These are phyloP conservation scores for Solanum dulcamara DNA, from an alignment of 257 asterid species.

Conservation along the genomic window DNA sequence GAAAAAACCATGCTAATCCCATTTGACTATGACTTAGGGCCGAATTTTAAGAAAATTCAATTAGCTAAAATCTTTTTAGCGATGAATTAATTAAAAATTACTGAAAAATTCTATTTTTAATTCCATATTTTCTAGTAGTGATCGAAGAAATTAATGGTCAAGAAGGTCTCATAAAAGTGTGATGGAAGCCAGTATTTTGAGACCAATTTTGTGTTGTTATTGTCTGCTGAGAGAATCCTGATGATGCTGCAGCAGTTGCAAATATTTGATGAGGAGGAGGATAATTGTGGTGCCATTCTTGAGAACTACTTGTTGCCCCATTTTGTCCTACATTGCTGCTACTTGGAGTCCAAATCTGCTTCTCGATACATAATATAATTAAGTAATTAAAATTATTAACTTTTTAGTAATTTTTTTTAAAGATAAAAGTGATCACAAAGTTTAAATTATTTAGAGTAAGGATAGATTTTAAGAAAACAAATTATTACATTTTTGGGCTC, in stretches of 20 bases:
- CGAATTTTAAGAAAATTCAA: too few relatives aligned
- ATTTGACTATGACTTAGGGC: too few relatives aligned
- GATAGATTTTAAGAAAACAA: background rate
- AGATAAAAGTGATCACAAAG: background rate
- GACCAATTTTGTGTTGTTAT: slow-evolving; percentile 43
- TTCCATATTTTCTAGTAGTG: too few relatives aligned
- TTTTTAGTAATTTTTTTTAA: background rate
- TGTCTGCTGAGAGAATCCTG: slow-evolving; percentile 74
- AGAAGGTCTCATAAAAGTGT: slow-evolving; percentile 43
- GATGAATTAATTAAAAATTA: too few relatives aligned
- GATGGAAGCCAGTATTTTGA: slow-evolving; percentile 46
- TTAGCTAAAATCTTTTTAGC: too few relatives aligned
- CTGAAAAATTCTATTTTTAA: too few relatives aligned
- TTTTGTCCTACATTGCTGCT: slow-evolving; percentile 28
- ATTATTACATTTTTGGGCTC: background rate
- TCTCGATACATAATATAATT: background rate
- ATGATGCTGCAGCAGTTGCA: slow-evolving; percentile 94
- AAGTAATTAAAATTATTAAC: background rate
- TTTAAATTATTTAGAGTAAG: background rate
- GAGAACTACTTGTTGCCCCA: slow-evolving; percentile 2
- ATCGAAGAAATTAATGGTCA: background rate
- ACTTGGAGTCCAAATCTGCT: slow-evolving; percentile 28
- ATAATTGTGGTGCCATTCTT: slow-evolving; percentile 23
- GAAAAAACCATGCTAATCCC: too few relatives aligned
- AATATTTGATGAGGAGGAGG: slow-evolving; percentile 26